phyloP scores from a whole-genome alignment of 164 flowering plant genomes.

The Akebia trifoliata region DNA sequence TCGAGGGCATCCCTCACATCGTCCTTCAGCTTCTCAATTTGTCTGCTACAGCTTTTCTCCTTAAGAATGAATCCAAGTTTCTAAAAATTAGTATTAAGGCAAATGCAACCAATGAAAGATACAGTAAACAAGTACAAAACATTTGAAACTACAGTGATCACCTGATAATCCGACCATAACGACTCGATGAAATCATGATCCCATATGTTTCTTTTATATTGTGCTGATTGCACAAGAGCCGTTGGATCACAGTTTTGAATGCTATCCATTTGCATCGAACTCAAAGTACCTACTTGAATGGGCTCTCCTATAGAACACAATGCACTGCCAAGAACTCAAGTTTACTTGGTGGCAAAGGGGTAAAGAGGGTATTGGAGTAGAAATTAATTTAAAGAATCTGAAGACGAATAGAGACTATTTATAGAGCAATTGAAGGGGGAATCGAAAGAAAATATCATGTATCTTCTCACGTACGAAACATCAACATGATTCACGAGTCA shows the following conservation, averaged over 20 bases:
- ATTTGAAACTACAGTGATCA: neutral
- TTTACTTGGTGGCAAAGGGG: neutral
- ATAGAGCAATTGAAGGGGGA: too few species aligned
- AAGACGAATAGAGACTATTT: too few species aligned
- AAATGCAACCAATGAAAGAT: neutral
- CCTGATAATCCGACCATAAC: constrained; percentile 3
- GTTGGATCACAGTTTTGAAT: too few species aligned
- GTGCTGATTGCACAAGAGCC: neutral
- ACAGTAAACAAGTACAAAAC: neutral
- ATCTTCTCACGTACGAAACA: too few species aligned
- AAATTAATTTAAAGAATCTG: neutral
- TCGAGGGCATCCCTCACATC: constrained; percentile 1
- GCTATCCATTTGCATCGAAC: too few species aligned
- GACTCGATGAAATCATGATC: constrained; percentile 9
- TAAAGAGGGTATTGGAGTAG: neutral
- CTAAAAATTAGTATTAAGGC: neutral
- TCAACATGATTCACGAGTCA: too few species aligned
- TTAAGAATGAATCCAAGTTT: neutral
- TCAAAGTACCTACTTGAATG: too few species aligned
- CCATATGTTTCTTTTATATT: constrained; percentile 14
- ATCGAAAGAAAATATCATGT: too few species aligned
- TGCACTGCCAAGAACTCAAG: too few species aligned
- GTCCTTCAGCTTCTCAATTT: neutral
- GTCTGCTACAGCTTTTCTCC: neutral
- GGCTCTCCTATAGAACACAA: too few species aligned